Base-by-base conservation (phyloP, 1,284 basidiomycete genomes). In the Mycosarcoma mackinlayi region DNA sequence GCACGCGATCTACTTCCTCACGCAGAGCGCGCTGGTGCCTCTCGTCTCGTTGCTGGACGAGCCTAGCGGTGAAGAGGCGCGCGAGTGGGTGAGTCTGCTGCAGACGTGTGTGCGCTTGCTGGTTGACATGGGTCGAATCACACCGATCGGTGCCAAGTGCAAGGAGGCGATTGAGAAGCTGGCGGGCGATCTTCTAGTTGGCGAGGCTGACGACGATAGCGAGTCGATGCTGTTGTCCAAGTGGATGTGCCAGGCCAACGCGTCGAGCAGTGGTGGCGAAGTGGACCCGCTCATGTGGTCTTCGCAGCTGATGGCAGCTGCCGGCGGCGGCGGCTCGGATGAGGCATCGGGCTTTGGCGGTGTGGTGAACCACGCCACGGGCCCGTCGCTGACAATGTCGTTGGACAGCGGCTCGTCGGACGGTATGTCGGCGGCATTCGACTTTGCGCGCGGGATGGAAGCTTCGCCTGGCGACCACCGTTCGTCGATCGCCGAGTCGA, bases 1-100 rank as follows among this genome's bases (percentile, higher is more conserved):
- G 69, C 69, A 72, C 39, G 63, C 69, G 16, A 63, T 66, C 60
- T 72, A 63, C 53, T 72, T 72, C 42, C 53, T 72, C 31, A 64
- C 69, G 3, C 69, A 72, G 53, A 72, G 69, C 46, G 69, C 69
- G 21, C 47, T 72, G 3, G 63, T 72, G 16, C 69, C 69, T 34
- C 60, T 72, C 18, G 60, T 72, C 13, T 72, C 69, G 55, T 28
- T 67, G 48, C 48, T 72, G 41, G 69, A 72, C 28, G 64, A 67
- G 44, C 69, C 69, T 3, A 51, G 19, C 34, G 44, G 34, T 34
- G 45, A 51, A 8, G 69, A 72, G 34, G 69, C 69, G 13, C 54
- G 49, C 45, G 64, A 67, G 19, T 72, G 69, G 64, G 49, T 57
- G 39, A 49, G 35, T 38, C 38, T 63, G 31, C 45, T 72, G 24